Percentiles rank a stretch among this genome's conserved stretches.
Evolutionary conservation across 2,329 filamentous ascomycete species (phyloP).

Genomic region (Fusarium mexicanum): DNA sequence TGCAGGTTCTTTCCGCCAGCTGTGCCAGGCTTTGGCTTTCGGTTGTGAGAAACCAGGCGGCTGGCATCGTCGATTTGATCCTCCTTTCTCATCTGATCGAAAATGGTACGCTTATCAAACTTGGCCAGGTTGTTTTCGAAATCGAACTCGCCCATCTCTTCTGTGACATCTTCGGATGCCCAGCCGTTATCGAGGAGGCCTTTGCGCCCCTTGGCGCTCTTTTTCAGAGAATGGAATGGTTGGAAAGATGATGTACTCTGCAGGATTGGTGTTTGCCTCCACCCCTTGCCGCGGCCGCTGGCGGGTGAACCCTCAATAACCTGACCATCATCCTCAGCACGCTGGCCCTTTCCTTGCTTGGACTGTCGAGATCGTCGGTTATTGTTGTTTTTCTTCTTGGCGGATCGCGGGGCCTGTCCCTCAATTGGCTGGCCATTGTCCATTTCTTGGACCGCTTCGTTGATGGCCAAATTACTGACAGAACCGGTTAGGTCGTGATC

Average conservation of each 20-base stretch:
- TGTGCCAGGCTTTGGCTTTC: conserved; percentile 73
- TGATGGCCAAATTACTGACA: conserved; percentile 41
- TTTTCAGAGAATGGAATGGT: conserved; percentile 70
- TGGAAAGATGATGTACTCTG: conserved; percentile 71
- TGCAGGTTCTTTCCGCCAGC: conserved; percentile 90
- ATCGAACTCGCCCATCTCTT: conserved; percentile 94
- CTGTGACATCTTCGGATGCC: conserved; percentile 95
- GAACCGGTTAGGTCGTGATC: conserved; percentile 42
- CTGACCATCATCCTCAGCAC: conserved; percentile 42
- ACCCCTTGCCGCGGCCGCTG: conserved; percentile 61
- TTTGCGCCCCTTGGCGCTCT: conserved; percentile 57
- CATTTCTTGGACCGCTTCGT: conserved; percentile 22
- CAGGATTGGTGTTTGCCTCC: conserved; percentile 68
- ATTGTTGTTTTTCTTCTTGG: conserved; percentile 48
- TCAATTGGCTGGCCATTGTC: conserved; percentile 33
- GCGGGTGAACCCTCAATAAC: conserved; percentile 38
- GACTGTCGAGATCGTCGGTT: conserved; percentile 46
- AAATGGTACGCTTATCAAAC: conserved; percentile 92
- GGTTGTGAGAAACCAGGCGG: conserved; percentile 90
- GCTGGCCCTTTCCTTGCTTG: conserved; percentile 46
- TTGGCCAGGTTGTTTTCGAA: conserved; percentile 90
- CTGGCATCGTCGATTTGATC: conserved; percentile 90
- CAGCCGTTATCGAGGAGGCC: conserved; percentile 76
- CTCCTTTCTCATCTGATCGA: conserved; percentile 89
- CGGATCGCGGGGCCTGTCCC: conserved; percentile 35